These are phyloP conservation scores for Pleurotus ostreatus DNA, from an alignment of 768 basidiomycete species.

Conservation along the genomic window DNA sequence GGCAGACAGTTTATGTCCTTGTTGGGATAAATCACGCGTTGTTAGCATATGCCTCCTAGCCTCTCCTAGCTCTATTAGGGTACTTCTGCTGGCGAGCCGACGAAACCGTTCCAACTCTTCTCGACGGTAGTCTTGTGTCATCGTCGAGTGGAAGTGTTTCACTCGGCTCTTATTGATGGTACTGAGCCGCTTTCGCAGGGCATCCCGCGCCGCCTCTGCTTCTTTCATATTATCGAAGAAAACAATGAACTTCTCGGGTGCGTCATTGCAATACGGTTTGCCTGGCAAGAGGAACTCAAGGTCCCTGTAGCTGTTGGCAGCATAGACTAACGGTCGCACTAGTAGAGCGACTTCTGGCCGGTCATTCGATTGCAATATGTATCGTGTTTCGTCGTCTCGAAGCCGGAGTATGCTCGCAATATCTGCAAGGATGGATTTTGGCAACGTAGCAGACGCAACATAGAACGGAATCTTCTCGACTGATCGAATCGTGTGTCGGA, in stretches of 20 bases:
- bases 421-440: constrained; percentile 11
- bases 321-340: constrained; percentile 10
- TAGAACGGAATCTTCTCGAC: constrained; percentile 12
- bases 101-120: too few relatives aligned
- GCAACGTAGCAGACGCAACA: constrained; percentile 19
- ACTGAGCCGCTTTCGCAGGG: constrained; percentile 15
- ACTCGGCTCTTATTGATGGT: not conserved
- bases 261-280: constrained; percentile 3
- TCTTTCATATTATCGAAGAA: constrained; percentile 19
- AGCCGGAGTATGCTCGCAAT: constrained; percentile 11
- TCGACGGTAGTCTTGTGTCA: too few relatives aligned
- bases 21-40: too few relatives aligned
- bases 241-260: constrained; percentile 15
- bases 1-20: too few relatives aligned
- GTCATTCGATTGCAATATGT: constrained; percentile 15
- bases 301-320: constrained; percentile 9
- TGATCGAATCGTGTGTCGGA: constrained; percentile 5
- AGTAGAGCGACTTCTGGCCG: constrained; percentile 15
- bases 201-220: constrained; percentile 9
- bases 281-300: constrained; percentile 12
- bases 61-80: too few relatives aligned
- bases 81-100: too few relatives aligned
- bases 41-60: too few relatives aligned
- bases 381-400: not conserved
- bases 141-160: too few relatives aligned